Base-by-base conservation (phyloP, 805 yeast species). In the Candida saitoana region DNA sequence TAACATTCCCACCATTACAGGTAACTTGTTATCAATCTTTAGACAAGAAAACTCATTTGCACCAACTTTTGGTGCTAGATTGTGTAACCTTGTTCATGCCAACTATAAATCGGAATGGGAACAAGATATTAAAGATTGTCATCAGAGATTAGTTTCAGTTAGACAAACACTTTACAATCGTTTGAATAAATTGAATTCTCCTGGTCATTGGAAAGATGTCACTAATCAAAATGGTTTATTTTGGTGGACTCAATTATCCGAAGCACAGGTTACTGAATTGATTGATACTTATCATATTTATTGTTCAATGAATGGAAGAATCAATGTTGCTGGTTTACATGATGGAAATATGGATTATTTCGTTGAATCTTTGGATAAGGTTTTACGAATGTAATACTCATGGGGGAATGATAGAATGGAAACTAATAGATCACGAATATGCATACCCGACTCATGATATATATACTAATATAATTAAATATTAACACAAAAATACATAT, bases 31-130 rank as follows among this genome's bases (percentile, higher is more conserved):
- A 9, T 53, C 61, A 11, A 35, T 58, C 29, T 62, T 70, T 50
- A 56, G 76, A 49, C 48, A 57, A n/a, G 71, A 66, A 49, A 62
- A 69, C 42, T 71, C 76, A 4, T 68, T 69, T 54, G 74, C 70
- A 3, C 75, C 76, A 7, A 72, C 75, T 4, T 71, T 60, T 49
- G 76, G 76, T 12, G 74, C 76, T 14, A 51, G 75, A 36, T 52
- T 71, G 14, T 69, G 73, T 27, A 37, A 62, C 18, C 55, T 53
- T 38, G 59, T 68, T 30, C 59, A 64, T 46, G 48, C 47, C n/a
- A 36, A 46, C 27, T 46, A 48, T 35, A 38, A 50, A 14, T 44
- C 52, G 31, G 16, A 29, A 14, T 71, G 76, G 76, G 59, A 60
- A 32, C 39, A 55, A 34, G 71, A 71, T 45, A 65, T 71, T 16